Evolutionary conservation across 768 basidiomycete genomes (phyloP), one percentile per base, ranked within the genome.

Genomic region (Termitomyces sp.): DNA sequence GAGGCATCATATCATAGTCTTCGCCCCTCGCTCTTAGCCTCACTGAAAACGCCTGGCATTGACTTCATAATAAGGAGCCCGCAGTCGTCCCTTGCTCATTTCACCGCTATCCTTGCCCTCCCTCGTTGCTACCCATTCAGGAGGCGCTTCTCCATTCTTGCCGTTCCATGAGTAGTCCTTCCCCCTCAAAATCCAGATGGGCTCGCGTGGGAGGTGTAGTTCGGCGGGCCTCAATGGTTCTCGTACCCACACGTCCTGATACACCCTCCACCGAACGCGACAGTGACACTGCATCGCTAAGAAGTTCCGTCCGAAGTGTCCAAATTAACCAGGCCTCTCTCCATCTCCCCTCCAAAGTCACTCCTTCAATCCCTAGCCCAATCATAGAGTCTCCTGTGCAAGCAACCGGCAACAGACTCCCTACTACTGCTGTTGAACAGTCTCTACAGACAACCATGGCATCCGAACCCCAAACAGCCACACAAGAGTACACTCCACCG

Each of bases 371-470:
- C 13, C 85, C 86, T 12, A 86, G 84, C 59, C 86, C 88, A 3
- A 88, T 90, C 58, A 76, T 82, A 1, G 88, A 90, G 66, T 88
- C 85, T 2, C 86, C 87, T 30, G 78, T 77, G 8, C 78, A 85
- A 26, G 84, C 86, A 63, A 79, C 75, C 9, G 81, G 76, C 20
- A 20, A 2, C 3, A 38, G 14, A 78, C 73, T 3, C 59, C 73
- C 32, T 61, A 65, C 71, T 32, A 58, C 65, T 7, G 64, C 65
- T 4, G 54, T 67, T 22, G 77, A 70, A 0, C 75, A 74, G 30
- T 81, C 83, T 24, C 80, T 80, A 36, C 73, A 72, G 14, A 61
- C 67, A 4, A 26, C 64, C 18, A 47, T 59, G 18, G 35, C 53
- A 2, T 20, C 61, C 22, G 59, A 59, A 28, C 50, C 59, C 22